Conservation (phyloP, 176 grass and related monocot species). For the Triticum dicoccoides region DNA sequence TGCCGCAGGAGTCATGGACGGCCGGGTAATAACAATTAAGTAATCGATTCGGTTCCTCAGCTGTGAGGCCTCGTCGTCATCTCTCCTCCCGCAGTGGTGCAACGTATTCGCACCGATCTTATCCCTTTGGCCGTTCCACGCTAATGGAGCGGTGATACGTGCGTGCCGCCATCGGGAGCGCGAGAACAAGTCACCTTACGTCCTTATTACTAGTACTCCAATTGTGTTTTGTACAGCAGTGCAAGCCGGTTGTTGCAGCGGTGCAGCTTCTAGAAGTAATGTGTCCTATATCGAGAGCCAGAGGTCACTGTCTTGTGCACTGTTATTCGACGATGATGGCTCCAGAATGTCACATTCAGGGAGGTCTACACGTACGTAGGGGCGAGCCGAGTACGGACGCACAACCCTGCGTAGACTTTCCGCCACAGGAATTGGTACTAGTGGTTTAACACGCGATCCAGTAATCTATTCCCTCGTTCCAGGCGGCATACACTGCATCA, state of each 20-base stretch:
- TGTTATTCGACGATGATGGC: background rate
- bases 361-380: background rate
- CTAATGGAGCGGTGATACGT: background rate
- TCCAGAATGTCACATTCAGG: conserved; percentile 8
- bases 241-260: background rate
- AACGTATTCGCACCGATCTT: background rate
- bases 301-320: background rate
- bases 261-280: background rate
- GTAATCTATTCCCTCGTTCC: background rate
- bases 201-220: background rate
- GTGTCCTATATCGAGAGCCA: background rate
- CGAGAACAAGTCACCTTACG: background rate
- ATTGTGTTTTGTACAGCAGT: background rate
- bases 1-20: background rate
- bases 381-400: background rate
- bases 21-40: background rate
- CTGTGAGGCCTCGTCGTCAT: background rate
- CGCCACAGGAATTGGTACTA: background rate
- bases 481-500: background rate
- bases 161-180: background rate
- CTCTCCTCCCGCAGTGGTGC: background rate
- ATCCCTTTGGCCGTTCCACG: background rate
- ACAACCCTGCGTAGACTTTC: background rate
- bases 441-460: background rate
- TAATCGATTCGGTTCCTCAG: background rate